Evolutionary conservation across 495 filamentous ascomycete genomes (phyloP).

Genomic region (Cercophora newfieldiana): DNA sequence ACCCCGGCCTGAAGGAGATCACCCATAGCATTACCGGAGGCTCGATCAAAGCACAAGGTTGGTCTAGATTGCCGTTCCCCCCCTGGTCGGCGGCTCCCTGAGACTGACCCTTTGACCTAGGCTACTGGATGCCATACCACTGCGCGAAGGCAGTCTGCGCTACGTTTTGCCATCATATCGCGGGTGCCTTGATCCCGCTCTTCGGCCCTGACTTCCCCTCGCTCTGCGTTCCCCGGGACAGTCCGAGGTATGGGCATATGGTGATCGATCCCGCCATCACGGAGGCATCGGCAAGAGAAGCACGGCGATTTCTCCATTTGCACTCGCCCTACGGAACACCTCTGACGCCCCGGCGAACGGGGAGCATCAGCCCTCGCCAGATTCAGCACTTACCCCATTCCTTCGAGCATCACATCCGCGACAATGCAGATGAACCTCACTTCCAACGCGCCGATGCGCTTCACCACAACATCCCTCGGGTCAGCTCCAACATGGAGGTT

Average conservation of each 20-base stretch:
- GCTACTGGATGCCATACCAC: constrained; percentile 94
- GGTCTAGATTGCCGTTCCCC: constrained; percentile 15
- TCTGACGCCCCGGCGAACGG: background rate
- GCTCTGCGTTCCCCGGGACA: constrained; percentile 62
- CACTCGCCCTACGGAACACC: constrained; percentile 9
- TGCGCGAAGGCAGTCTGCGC: constrained; percentile 80
- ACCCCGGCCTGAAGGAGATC: constrained; percentile 79
- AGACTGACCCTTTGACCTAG: constrained; percentile 44
- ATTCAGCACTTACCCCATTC: background rate
- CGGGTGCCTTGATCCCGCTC: constrained; percentile 79
- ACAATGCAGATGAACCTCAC: constrained; percentile 11
- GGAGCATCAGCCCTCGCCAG: constrained; percentile 22
- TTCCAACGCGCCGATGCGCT: background rate
- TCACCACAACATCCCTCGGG: background rate
- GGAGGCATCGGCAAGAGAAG: constrained; percentile 51
- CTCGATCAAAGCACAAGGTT: constrained; percentile 86
- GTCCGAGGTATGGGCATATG: constrained; percentile 63
- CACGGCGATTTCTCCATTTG: constrained; percentile 46
- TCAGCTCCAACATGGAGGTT: background rate
- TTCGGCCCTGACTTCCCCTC: constrained; percentile 80
- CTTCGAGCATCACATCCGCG: constrained; percentile 10
- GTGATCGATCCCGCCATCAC: constrained; percentile 65
- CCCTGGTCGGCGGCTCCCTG: background rate
- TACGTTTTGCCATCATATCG: constrained; percentile 85
- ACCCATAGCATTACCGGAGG: constrained; percentile 95